Evolutionary conservation across 2,329 filamentous ascomycete genomes (phyloP).

Genomic region (Aspergillus proliferans): DNA sequence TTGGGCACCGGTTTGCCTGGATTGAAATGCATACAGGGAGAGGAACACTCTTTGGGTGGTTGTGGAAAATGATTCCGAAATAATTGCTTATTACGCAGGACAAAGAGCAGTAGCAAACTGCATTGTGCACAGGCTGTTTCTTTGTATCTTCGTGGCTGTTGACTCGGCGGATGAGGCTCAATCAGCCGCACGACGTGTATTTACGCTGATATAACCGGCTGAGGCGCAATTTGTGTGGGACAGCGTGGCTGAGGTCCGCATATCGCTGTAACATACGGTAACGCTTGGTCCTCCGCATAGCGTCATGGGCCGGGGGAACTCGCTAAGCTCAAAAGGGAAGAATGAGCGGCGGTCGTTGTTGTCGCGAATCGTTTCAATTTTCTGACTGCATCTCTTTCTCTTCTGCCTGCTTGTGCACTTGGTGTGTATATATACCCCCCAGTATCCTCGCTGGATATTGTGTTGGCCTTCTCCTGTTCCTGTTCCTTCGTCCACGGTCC

Average conservation of each 20-base stretch:
- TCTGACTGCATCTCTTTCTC: not conserved
- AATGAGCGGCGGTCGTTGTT: not conserved
- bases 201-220: not conserved
- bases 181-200: no score
- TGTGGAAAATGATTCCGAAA: no score
- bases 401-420: not conserved
- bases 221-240: not conserved
- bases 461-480: not conserved
- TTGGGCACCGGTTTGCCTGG: no score
- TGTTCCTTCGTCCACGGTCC: slow-evolving; percentile 13
- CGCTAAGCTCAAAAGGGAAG: not conserved
- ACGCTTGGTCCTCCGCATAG: slow-evolving; percentile 1
- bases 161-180: no score
- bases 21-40: no score
- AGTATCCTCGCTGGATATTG: not conserved
- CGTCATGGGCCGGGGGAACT: not conserved
- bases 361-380: not conserved
- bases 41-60: no score
- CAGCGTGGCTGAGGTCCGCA: not conserved
- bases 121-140: no score
- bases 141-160: no score
- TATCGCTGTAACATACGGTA: not conserved
- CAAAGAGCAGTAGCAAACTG: no score
- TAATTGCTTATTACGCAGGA: no score
- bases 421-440: not conserved